Conservation (phyloP, 306 rosid genomes). For the Cicer arietinum region DNA sequence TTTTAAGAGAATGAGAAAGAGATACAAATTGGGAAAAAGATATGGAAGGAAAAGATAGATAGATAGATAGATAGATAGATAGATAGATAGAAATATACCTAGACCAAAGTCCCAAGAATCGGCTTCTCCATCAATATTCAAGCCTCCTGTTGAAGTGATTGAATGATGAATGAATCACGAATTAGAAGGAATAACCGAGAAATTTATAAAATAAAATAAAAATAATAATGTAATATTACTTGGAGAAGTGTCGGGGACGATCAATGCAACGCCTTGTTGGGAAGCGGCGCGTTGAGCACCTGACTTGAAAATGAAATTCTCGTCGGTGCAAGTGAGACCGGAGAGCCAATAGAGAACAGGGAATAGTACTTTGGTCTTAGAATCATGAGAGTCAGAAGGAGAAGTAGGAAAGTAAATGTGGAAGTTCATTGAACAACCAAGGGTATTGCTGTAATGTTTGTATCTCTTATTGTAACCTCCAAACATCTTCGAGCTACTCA, state of each 20-base stretch:
- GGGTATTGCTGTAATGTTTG: slow-evolving; percentile 85
- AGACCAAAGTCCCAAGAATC: slow-evolving; percentile 97
- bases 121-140: slow-evolving; percentile 97
- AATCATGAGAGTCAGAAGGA: slow-evolving; percentile 61
- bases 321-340: slow-evolving; percentile 88
- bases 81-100: slow-evolving; percentile 54
- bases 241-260: slow-evolving; percentile 93
- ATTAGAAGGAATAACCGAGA: not conserved
- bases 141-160: slow-evolving; percentile 61
- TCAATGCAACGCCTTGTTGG: slow-evolving; percentile 69
- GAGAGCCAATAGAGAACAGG: slow-evolving; percentile 93
- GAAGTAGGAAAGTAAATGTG: slow-evolving; percentile 85
- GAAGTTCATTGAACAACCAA: slow-evolving; percentile 94
- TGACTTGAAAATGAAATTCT: slow-evolving; percentile 75
- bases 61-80: too few relatives aligned
- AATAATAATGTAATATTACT: slow-evolving; percentile 46
- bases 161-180: not conserved
- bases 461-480: slow-evolving; percentile 85
- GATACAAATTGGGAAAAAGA: too few relatives aligned
- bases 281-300: slow-evolving; percentile 92
- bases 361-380: slow-evolving; percentile 54
- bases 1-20: too few relatives aligned
- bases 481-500: slow-evolving; percentile 78
- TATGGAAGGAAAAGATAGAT: too few relatives aligned
- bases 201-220: too few relatives aligned